Evolutionary conservation across 2,329 filamentous ascomycete species (phyloP), one percentile per base, ranked within the genome.

Genomic region (Exophiala viscosa): DNA sequence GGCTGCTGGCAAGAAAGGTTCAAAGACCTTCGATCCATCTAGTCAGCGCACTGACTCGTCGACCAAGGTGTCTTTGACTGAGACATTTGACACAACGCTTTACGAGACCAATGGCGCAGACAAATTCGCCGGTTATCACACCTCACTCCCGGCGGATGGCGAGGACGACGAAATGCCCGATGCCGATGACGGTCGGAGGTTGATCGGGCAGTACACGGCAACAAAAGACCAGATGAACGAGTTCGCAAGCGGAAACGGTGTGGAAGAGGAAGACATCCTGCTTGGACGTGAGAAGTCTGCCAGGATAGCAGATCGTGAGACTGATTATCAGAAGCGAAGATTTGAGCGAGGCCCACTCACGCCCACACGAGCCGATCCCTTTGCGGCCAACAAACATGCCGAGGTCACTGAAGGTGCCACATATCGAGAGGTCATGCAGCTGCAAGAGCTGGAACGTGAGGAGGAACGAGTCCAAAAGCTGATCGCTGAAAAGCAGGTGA

Each of bases 141-240:
- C 83, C n/a, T 90, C 89, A 36, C 88, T 97, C 63, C 87, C 91
- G 35, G 83, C 85, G 50, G 83, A 82, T 63, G 87, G 87, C 66
- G 86, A 90, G 54, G 87, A 91, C 60, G 85, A 86, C 65, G 86
- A 87, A 54, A 89, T 90, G 82, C 81, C 81, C 45, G 88, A 86
- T 69, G 83, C 74, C 51, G 86, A 88, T 69, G 69, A 75, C 41
- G 76, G 88, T 62, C 83, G 87, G 65, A 83, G 89, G 55, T 78
- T 99, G 55, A 86, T 96, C 32, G 92, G 91, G 59, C 93, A 97
- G 72, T 99, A 99, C 73, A 99, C 93, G 33, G 93, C 93, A 20
- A 92, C 90, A 35, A 86, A 83, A 62, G 85, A 88, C 45, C 90
- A 96, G 73, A 91, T 99, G 67, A 89, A 96, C 68, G 93, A 99